Conservation (phyloP, 129 eudicot genomes). For the Helianthus tuberosus region DNA sequence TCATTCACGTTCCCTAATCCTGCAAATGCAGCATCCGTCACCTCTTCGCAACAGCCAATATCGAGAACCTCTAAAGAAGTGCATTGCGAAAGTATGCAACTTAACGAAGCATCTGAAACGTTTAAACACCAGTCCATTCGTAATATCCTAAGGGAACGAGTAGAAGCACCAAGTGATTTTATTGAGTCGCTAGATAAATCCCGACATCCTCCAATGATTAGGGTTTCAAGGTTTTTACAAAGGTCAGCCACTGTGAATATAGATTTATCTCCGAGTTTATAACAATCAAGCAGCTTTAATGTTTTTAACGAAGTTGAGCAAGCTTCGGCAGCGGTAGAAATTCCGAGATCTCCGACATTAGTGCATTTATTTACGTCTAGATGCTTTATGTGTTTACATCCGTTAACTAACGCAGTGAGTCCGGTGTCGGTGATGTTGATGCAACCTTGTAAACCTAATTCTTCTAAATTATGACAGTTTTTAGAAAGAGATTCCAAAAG, state of each 20-base stretch:
- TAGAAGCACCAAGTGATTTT: slow-evolving; percentile 50
- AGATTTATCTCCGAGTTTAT: slow-evolving; percentile 73
- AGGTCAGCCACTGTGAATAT: slow-evolving; percentile 53
- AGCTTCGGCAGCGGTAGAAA: slow-evolving; percentile 59
- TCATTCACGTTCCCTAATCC: slow-evolving; percentile 41
- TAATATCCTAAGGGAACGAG: slow-evolving; percentile 52
- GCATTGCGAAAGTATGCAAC: slow-evolving; percentile 58
- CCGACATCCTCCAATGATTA: slow-evolving; percentile 87
- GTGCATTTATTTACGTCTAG: slow-evolving; percentile 84
- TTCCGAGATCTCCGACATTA: slow-evolving; percentile 77
- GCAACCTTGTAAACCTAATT: slow-evolving; percentile 78
- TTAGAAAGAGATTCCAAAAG: slow-evolving; percentile 63
- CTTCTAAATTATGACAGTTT: slow-evolving; percentile 70
- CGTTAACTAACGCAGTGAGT: slow-evolving; percentile 59
- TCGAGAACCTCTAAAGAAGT: slow-evolving; percentile 76
- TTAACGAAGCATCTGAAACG: slow-evolving; percentile 72
- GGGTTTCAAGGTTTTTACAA: slow-evolving; percentile 79
- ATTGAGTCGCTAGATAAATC: slow-evolving; percentile 67
- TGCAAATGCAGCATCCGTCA: slow-evolving; percentile 85
- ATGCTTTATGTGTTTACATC: slow-evolving; percentile 65
- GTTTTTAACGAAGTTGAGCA: slow-evolving; percentile 70
- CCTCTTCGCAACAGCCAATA: slow-evolving; percentile 90
- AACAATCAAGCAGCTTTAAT: slow-evolving; percentile 81
- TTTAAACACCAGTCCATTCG: slow-evolving; percentile 96
- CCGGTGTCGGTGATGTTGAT: slow-evolving; percentile 77